phyloP scores from a whole-genome alignment of 2,329 filamentous ascomycete species.

The Gnomoniopsis smithogilvyi region DNA sequence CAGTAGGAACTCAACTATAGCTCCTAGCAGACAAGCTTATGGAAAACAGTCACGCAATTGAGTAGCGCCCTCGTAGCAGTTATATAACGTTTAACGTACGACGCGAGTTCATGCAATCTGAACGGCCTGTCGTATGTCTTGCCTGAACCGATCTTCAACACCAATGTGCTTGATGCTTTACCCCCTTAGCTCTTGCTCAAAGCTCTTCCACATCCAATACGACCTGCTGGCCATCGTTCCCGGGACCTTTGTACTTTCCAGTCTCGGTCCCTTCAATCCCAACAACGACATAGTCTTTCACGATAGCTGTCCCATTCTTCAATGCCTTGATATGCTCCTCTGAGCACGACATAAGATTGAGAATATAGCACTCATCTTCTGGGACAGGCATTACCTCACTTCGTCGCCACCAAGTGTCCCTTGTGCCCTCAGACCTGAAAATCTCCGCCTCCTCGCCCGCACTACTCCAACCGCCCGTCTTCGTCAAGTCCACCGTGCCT shows the following conservation, averaged over 20 bases:
- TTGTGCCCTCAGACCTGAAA: constrained; percentile 9
- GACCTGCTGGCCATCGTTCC: neutral
- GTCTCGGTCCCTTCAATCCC: constrained; percentile 3
- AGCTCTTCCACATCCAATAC: neutral
- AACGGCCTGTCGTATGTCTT: too few relatives aligned
- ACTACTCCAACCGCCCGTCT: constrained; percentile 10
- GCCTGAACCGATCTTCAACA: too few relatives aligned
- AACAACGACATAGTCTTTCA: constrained; percentile 23
- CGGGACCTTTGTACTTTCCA: neutral
- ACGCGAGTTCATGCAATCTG: too few relatives aligned
- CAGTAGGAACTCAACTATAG: too few relatives aligned
- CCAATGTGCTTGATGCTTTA: neutral
- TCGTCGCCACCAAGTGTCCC: constrained; percentile 13
- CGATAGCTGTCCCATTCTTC: constrained; percentile 19
- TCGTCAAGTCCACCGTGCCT: constrained; percentile 32
- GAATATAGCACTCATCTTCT: constrained; percentile 6
- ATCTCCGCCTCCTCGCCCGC: neutral
- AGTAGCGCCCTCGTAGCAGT: too few relatives aligned
- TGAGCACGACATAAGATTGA: constrained; percentile 12
- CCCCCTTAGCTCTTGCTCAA: neutral
- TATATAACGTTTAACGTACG: too few relatives aligned
- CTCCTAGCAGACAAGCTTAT: too few relatives aligned
- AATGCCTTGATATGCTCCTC: constrained; percentile 20
- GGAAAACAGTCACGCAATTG: too few relatives aligned
- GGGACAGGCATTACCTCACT: constrained; percentile 12